phyloP scores from a whole-genome alignment of 2,329 filamentous ascomycete species.

The Talaromyces piceae region DNA sequence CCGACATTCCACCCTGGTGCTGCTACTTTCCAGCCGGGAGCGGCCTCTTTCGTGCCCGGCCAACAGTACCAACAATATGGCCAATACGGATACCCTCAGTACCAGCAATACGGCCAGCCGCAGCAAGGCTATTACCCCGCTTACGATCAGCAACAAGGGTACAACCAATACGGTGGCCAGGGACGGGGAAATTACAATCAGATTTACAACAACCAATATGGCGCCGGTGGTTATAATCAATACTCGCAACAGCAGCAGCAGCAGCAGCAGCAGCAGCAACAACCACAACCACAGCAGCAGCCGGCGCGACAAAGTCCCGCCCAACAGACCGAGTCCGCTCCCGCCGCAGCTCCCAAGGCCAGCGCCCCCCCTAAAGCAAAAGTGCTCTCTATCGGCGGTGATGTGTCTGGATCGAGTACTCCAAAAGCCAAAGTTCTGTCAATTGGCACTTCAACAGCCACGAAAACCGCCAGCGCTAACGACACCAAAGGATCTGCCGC shows the following conservation, averaged over 20 bases:
- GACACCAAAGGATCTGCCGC: constrained; percentile 42
- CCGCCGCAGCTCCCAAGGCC: constrained; percentile 29
- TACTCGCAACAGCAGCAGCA: constrained; percentile 41
- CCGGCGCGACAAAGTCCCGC: constrained; percentile 34
- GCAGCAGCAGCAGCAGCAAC: constrained; percentile 52
- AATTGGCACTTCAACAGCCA: constrained; percentile 50
- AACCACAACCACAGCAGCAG: constrained; percentile 56
- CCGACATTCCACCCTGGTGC: constrained; percentile 59
- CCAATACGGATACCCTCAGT: constrained; percentile 46
- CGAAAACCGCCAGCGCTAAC: constrained; percentile 39
- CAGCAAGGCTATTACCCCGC: constrained; percentile 49
- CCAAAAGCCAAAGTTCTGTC: constrained; percentile 70
- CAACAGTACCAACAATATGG: constrained; percentile 52
- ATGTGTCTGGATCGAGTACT: constrained; percentile 34
- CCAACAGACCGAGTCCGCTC: constrained; percentile 12
- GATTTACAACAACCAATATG: constrained; percentile 36
- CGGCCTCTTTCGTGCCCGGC: constrained; percentile 63
- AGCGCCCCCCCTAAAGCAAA: constrained; percentile 47
- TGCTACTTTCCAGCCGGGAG: constrained; percentile 65
- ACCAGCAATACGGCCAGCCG: constrained; percentile 34
- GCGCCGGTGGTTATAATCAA: constrained; percentile 36
- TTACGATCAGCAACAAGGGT: constrained; percentile 43
- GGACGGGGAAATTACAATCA: constrained; percentile 41
- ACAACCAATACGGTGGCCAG: constrained; percentile 42
- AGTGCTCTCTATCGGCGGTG: constrained; percentile 53